A percentile compares a stretch with the other conserved stretches of the same genome.
Conservation (phyloP, 2,329 filamentous ascomycete species). For the Cytospora mali region DNA sequence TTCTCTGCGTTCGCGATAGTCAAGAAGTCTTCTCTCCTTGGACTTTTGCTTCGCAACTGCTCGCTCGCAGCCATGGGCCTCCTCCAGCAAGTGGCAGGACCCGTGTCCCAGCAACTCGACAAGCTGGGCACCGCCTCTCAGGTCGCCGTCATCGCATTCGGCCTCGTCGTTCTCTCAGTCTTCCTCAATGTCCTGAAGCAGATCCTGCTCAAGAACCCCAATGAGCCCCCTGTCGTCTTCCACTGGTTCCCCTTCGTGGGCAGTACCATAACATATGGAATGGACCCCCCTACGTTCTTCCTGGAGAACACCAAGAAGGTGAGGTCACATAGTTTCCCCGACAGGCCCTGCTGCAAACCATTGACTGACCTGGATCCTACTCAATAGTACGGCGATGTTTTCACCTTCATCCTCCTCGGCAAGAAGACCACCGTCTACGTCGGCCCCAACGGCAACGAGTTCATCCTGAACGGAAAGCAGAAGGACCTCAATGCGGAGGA, state of each 20-base stretch:
- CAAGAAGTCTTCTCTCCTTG: background rate
- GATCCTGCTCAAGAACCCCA: slow-evolving; percentile 77
- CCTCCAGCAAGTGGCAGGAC: slow-evolving; percentile 54
- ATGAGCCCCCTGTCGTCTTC: slow-evolving; percentile 80
- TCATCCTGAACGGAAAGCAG: slow-evolving; percentile 58
- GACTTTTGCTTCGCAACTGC: slow-evolving; percentile 1
- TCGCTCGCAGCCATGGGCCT: slow-evolving; percentile 59
- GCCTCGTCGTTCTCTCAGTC: slow-evolving; percentile 58
- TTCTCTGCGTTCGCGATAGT: background rate
- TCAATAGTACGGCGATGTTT: slow-evolving; percentile 52
- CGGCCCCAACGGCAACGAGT: slow-evolving; percentile 56
- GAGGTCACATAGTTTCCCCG: slow-evolving; percentile 20
- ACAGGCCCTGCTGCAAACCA: too few species aligned
- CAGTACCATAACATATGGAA: slow-evolving; percentile 91
- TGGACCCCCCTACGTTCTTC: slow-evolving; percentile 91
- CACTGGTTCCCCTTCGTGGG: slow-evolving; percentile 83
- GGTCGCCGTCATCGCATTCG: slow-evolving; percentile 47
- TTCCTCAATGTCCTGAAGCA: slow-evolving; percentile 80
- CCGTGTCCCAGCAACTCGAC: slow-evolving; percentile 53
- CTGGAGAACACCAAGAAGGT: slow-evolving; percentile 70
- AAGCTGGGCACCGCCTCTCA: slow-evolving; percentile 52
- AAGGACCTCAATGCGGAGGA: slow-evolving; percentile 58
- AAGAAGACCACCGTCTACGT: slow-evolving; percentile 54
- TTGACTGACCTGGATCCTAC: slow-evolving; percentile 15
- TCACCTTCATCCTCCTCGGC: slow-evolving; percentile 57